Conservation (phyloP, 2,329 filamentous ascomycete genomes). For the Cordyceps javanica region DNA sequence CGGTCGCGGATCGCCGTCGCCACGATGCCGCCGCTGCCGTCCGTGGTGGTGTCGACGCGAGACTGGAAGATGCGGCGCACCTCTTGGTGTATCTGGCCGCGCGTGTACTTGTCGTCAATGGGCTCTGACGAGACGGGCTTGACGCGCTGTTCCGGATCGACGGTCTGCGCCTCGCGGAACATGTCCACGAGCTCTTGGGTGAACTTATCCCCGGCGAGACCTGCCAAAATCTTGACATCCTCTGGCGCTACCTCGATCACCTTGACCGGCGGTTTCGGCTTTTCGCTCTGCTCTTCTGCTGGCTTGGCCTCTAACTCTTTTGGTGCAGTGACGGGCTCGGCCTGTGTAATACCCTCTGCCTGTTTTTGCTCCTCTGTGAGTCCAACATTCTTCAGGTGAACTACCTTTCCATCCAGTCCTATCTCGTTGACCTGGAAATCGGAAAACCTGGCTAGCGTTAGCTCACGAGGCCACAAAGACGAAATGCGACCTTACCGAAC, state of each 20-base stretch:
- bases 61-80: slow-evolving; percentile 76
- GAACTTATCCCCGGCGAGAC: slow-evolving; percentile 33
- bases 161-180: slow-evolving; percentile 31
- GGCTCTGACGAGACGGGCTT: slow-evolving; percentile 33
- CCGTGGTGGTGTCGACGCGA: slow-evolving; percentile 68
- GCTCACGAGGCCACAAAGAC: background rate
- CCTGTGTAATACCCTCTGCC: slow-evolving; percentile 16
- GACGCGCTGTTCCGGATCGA: slow-evolving; percentile 21
- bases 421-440: slow-evolving; percentile 95
- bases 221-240: slow-evolving; percentile 30
- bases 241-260: slow-evolving; percentile 25
- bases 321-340: no score
- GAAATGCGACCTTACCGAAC: slow-evolving; percentile 25
- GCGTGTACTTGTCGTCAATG: slow-evolving; percentile 38
- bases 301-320: slow-evolving; percentile 15
- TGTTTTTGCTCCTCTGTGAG: slow-evolving; percentile 17
- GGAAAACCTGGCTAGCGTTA: slow-evolving; percentile 56
- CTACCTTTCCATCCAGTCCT: slow-evolving; percentile 63
- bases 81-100: slow-evolving; percentile 48
- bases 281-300: slow-evolving; percentile 14
- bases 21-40: slow-evolving; percentile 51
- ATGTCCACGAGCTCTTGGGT: slow-evolving; percentile 36
- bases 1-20: slow-evolving; percentile 56
- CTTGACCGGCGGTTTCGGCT: slow-evolving; percentile 17
- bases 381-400: slow-evolving; percentile 58